Evolutionary conservation across 2,329 filamentous ascomycete genomes (phyloP).

Genomic region (Aspergillus brasiliensis): DNA sequence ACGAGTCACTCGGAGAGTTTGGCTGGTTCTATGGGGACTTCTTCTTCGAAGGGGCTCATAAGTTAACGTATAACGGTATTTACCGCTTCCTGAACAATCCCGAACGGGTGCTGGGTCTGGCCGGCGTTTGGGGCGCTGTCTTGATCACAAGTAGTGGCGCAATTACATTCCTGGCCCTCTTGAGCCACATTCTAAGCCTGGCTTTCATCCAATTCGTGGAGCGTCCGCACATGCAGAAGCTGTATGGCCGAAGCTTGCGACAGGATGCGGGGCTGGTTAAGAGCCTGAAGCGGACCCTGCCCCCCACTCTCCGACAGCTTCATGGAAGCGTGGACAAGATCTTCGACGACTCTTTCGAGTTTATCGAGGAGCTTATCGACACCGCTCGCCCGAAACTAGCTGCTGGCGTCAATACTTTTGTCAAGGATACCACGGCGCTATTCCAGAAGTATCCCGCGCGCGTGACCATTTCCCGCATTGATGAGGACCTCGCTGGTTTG

Average conservation of each 20-base stretch:
- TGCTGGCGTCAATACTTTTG: conserved; percentile 80
- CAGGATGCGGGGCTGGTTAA: conserved; percentile 88
- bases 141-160: conserved; percentile 88
- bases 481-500: conserved; percentile 77
- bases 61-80: conserved; percentile 93
- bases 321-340: conserved; percentile 85
- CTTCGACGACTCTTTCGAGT: conserved; percentile 80
- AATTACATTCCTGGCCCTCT: conserved; percentile 81
- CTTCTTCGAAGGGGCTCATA: conserved; percentile 87
- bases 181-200: conserved; percentile 82
- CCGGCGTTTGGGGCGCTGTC: conserved; percentile 92
- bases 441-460: conserved; percentile 89
- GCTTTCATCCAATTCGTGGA: conserved; percentile 92
- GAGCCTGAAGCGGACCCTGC: conserved; percentile 83
- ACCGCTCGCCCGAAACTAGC: conserved; percentile 82
- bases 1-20: conserved; percentile 94
- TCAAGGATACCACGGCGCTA: conserved; percentile 81
- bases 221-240: conserved; percentile 96
- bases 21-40: conserved; percentile 99
- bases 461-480: conserved; percentile 76
- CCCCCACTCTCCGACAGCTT: conserved; percentile 78
- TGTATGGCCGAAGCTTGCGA: conserved; percentile 83
- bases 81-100: conserved; percentile 98
- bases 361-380: conserved; percentile 89
- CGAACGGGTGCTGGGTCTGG: conserved; percentile 88